Conservation (phyloP, 1,284 basidiomycete genomes). For the Boletus smithii region DNA sequence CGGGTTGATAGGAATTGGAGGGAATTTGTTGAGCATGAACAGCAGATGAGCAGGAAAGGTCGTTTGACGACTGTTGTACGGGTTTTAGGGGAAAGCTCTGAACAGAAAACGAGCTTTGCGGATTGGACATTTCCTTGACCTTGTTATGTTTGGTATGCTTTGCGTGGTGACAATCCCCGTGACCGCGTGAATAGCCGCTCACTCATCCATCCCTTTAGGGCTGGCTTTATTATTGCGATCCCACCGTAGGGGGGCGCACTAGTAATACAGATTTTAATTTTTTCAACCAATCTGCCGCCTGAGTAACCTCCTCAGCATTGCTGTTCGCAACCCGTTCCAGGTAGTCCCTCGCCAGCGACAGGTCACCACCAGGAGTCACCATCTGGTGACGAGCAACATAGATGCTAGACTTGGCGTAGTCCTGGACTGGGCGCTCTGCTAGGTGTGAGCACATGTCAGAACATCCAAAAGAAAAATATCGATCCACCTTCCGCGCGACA, state of each 20-base stretch:
- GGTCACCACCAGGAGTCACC: slow-evolving; percentile 55
- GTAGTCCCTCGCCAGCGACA: slow-evolving; percentile 61
- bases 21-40: slow-evolving; percentile 15
- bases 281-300: slow-evolving; percentile 64
- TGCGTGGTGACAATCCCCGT: slow-evolving; percentile 40
- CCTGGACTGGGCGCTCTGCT: slow-evolving; percentile 62
- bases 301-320: slow-evolving; percentile 70
- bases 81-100: slow-evolving; percentile 29
- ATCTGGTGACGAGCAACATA: slow-evolving; percentile 79
- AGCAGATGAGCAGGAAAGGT: slow-evolving; percentile 5
- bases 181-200: slow-evolving; percentile 37
- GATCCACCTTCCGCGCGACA: slow-evolving; percentile 51
- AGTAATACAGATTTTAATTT: slow-evolving; percentile 41
- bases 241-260: slow-evolving; percentile 15
- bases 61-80: slow-evolving; percentile 7
- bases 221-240: slow-evolving; percentile 23
- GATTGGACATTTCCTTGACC: slow-evolving; percentile 57
- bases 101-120: slow-evolving; percentile 39
- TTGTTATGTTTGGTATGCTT: slow-evolving; percentile 53
- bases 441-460: slow-evolving; percentile 11
- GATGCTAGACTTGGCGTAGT: slow-evolving; percentile 77
- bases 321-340: slow-evolving; percentile 70
- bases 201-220: slow-evolving; percentile 35
- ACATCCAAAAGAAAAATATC: slow-evolving; percentile 10
- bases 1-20: slow-evolving; percentile 19